Base-by-base conservation (phyloP, 768 basidiomycete species). In the Boletus coccyginus region DNA sequence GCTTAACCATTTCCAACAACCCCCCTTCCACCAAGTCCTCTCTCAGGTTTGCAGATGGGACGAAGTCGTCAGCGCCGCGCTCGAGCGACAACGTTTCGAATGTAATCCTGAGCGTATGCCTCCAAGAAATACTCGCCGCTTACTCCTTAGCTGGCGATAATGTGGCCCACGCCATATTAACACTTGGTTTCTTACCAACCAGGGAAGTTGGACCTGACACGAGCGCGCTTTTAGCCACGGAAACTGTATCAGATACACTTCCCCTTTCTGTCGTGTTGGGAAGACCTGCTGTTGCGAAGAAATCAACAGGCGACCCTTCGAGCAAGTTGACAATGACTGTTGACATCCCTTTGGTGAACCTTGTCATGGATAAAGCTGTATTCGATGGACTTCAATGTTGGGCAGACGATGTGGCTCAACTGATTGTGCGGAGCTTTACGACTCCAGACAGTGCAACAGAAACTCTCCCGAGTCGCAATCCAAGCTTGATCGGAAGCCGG, bases 301-400 rank as follows among this genome's bases (percentile, higher is more conserved):
- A 40, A 38, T 42, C 46, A 12, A 16, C 46, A 35, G 17, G 38
- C 9, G 53, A 33, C 9, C n/a, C 51, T 39, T 47, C 57, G 21
- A 57, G 16, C 47, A 62, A 51, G 38, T 36, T 63, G 21, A 60
- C 57, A 13, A 29, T 72, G 19, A 60, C 65, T 6, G 56, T 75
- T 11, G 66, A 75, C 41, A 68, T 95, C 14, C 92, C 93, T 14
- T 85, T 86, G 5, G 70, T 89, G n/a, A 74, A 82, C 62, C 68
- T 80, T 12, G 73, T 81, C 39, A 62, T 93, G 46, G 77, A 82
- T 11, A 96, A 98, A 69, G 65, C 73, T 7, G 58, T 76, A 2
- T 70, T 94, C 9, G 92, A 98, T 66, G 82, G 83, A 13, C 69
- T 98, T 17, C 94, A 98, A 69, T 88, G 87, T 64, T 92, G 89